These are phyloP conservation scores for Candida vaughaniae DNA, from an alignment of 805 yeast species.

Conservation along the genomic window DNA sequence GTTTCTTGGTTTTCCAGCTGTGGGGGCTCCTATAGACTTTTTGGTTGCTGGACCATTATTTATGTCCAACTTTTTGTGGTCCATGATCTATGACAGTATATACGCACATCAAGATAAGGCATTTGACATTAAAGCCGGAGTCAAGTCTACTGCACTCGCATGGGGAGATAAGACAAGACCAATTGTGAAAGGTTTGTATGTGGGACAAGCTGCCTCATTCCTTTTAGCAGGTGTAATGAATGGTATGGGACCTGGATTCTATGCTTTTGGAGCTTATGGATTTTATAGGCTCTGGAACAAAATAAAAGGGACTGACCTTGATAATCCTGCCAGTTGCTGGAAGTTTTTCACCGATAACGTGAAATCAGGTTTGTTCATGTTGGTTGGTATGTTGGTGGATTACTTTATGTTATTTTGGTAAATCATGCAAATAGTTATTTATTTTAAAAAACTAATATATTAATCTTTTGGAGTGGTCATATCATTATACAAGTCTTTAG, in stretches of 20 bases:
- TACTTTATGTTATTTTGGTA: constrained; percentile 41
- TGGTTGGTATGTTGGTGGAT: constrained; percentile 66
- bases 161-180: constrained; percentile 85
- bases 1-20: constrained; percentile 90
- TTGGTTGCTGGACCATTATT: constrained; percentile 77
- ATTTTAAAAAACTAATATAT: no score
- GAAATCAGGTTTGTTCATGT: constrained; percentile 66
- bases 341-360: constrained; percentile 73
- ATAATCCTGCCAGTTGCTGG: constrained; percentile 83
- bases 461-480: constrained; percentile 12
- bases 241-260: constrained; percentile 86
- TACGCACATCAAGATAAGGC: constrained; percentile 97
- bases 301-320: constrained; percentile 74
- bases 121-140: constrained; percentile 86
- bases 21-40: constrained; percentile 75
- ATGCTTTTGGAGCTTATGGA: constrained; percentile 63
- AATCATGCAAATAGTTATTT: not conserved
- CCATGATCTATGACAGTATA: constrained; percentile 92
- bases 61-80: constrained; percentile 80
- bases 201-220: constrained; percentile 64
- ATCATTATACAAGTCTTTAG: constrained; percentile 21
- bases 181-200: constrained; percentile 61
- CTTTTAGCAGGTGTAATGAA: constrained; percentile 69
- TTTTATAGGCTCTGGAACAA: constrained; percentile 65
- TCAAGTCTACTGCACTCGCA: constrained; percentile 90